Evolutionary conservation across 352 stramenopile genomes (phyloP).

Genomic region (Globisporangium mamillatum): DNA sequence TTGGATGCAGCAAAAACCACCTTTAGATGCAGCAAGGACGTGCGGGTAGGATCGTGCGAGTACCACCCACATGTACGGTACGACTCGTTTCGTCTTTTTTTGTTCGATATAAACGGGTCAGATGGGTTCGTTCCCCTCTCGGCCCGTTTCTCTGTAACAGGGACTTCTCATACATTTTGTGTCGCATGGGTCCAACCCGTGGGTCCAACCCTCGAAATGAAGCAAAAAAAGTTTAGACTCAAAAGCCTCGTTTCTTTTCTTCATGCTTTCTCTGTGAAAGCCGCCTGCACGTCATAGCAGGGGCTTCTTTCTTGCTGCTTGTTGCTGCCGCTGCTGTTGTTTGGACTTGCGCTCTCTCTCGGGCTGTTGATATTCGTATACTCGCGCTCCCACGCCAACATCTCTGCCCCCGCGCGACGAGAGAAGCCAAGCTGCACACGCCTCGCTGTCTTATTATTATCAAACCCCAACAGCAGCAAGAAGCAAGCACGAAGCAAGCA

Average conservation of each 20-base stretch:
- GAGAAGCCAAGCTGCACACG: background rate
- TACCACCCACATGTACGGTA: background rate
- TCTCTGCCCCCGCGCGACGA: conserved; percentile 6
- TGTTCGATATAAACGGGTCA: background rate
- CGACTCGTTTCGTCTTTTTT: background rate
- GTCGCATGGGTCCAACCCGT: background rate
- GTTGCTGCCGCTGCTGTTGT: background rate
- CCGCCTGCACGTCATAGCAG: background rate
- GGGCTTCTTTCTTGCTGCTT: background rate
- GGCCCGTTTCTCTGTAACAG: background rate
- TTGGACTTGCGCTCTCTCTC: background rate
- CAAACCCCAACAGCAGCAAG: background rate
- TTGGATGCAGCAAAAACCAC: background rate
- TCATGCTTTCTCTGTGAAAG: background rate
- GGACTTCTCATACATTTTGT: background rate
- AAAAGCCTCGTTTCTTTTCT: background rate
- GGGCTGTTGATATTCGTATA: conserved; percentile 5
- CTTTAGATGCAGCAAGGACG: background rate
- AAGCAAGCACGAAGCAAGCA: background rate
- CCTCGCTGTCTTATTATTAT: background rate
- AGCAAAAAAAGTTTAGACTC: background rate
- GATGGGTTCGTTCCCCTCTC: background rate
- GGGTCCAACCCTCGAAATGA: too few relatives aligned
- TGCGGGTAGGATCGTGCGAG: background rate
- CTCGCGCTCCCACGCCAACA: conserved; percentile 11